Evolutionary conservation across 108 stramenopile genomes (phyloP).

Genomic region (Cylindrotheca fusiformis): DNA sequence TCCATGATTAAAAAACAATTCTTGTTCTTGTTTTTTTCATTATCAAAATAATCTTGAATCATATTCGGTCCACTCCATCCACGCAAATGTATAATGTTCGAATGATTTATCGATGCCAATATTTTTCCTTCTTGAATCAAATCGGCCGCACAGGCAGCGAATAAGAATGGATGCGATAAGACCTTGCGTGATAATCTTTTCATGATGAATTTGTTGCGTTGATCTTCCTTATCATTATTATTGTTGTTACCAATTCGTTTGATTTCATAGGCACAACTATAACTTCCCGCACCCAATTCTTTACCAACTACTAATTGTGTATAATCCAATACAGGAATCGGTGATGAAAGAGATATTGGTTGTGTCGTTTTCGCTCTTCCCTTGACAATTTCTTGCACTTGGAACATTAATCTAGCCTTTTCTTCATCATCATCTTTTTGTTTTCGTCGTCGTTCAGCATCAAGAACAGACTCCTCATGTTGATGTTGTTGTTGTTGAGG

Average conservation of each 20-base stretch:
- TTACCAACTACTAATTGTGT: constrained; percentile 33
- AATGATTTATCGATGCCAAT: constrained; percentile 4
- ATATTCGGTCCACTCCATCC: neutral
- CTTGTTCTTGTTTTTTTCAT: constrained; percentile 9
- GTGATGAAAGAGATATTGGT: neutral
- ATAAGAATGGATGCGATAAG: constrained; percentile 11
- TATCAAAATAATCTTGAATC: constrained; percentile 1
- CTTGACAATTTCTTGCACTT: neutral
- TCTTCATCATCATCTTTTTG: no score
- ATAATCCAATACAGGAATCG: neutral
- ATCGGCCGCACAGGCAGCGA: constrained; percentile 31
- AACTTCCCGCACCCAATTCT: constrained; percentile 62
- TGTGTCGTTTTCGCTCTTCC: neutral
- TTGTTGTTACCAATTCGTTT: constrained; percentile 1
- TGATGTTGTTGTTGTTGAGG: no score
- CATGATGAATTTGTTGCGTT: constrained; percentile 12
- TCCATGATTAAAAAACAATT: constrained; percentile 48
- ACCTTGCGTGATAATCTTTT: constrained; percentile 19
- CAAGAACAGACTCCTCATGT: no score
- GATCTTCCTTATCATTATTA: neutral
- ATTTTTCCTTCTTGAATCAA: constrained; percentile 30
- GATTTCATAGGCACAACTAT: constrained; percentile 58
- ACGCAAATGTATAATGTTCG: constrained; percentile 13
- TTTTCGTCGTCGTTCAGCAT: no score
- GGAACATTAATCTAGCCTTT: no score